Base-by-base conservation (phyloP, 148 eudicot genomes). In the Camellia sinensis region DNA sequence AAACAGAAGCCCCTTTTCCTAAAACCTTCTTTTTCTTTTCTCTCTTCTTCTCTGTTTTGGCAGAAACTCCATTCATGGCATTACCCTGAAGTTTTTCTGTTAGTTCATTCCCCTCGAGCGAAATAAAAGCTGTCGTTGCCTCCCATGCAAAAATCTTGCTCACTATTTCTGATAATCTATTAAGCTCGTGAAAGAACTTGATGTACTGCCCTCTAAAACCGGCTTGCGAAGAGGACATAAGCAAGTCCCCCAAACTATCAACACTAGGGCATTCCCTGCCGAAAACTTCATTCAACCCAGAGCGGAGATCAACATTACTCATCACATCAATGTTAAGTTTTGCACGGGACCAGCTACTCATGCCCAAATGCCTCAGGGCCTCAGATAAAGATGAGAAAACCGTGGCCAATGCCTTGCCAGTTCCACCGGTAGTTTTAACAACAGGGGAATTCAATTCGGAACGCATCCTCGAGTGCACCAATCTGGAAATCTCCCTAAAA, bases 1-100 rank as follows among this genome's bases (percentile, higher is more conserved):
- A 67, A 11, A 80, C 89, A 37, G 68, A 66, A 60, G 89, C 88
- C 45, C 99, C 99, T 87, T 92, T 97, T 8, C 99, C 99, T 68
- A 91, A 82, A 56, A 90, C 90, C 80, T 84, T 91, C 76, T 89
- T 94, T 78, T 85, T 88, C 71, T 89, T 90, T 41, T 90, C 87
- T 44, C 85, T 88, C 87, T 89, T 92, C 81, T 89, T 89, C 17
- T 80, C 83, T 14, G 76, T 46, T 37, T 84, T 90, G 2, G 57
- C 79, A 66, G 75, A 71, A 54, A 80, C 91, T 18, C 66, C 89
- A 71, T 77, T 67, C 64, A 18, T 73, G 3, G 10, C 44, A 29
- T 50, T 64, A 3, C 54, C 76, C 43, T 67, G 67, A 19, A 19
- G 13, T 46, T 48, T 79, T 15, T 19, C 84, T 21, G 81, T 70